Evolutionary conservation across 441 rosid genomes (phyloP).

Genomic region (Gossypium gossypioides): DNA sequence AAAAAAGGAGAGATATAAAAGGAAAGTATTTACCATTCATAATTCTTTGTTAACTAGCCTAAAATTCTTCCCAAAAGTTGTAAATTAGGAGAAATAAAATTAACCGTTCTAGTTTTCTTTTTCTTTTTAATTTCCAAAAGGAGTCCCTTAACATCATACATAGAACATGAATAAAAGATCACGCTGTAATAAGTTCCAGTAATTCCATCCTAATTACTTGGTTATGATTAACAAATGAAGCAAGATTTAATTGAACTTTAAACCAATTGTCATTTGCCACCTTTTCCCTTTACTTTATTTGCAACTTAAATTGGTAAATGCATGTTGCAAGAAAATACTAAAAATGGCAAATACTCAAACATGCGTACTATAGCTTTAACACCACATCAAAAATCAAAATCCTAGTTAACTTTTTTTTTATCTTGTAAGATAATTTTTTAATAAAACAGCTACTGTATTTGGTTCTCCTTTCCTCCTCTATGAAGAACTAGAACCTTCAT

Average conservation of each 20-base stretch:
- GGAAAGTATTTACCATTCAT: neutral
- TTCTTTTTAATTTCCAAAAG: neutral
- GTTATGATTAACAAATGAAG: neutral
- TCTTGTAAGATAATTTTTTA: neutral
- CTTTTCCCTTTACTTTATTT: neutral
- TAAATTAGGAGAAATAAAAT: neutral
- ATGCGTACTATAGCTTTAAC: neutral
- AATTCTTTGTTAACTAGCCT: neutral
- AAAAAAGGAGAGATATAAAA: neutral
- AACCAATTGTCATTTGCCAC: neutral
- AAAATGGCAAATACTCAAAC: neutral
- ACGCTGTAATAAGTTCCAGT: neutral
- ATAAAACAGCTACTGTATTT: neutral
- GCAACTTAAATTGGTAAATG: neutral
- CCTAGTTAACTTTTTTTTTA: neutral
- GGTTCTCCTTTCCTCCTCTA: neutral
- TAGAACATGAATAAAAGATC: neutral
- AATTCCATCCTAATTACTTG: neutral
- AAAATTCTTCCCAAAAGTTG: neutral
- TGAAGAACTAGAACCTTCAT: neutral
- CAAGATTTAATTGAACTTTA: neutral
- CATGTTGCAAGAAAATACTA: neutral
- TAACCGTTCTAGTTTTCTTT: neutral
- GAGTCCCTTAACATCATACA: neutral
- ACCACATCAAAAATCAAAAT: constrained; percentile 2